Conservation (phyloP, 306 rosid species). For the Cajanus cajan region DNA sequence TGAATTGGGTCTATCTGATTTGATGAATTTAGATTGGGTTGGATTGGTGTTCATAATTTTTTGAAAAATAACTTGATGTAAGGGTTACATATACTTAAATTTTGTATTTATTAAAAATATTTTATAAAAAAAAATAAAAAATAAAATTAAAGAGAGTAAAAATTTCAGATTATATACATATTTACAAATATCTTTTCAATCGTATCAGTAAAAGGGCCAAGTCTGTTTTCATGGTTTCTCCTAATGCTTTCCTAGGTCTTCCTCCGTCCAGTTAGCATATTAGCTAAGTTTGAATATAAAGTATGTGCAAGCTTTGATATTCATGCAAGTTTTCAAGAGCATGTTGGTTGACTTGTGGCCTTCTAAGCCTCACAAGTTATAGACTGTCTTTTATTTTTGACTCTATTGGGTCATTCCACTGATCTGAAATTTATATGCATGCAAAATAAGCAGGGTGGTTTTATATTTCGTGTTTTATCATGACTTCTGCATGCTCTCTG, state of each 20-base stretch:
- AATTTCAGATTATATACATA: too few relatives aligned
- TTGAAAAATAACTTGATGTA: too few relatives aligned
- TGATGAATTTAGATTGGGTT: too few relatives aligned
- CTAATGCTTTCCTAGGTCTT: not conserved
- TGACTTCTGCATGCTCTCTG: constrained; percentile 23
- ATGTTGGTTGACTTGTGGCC: not conserved
- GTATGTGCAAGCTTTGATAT: constrained; percentile 8
- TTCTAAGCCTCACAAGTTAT: constrained; percentile 8
- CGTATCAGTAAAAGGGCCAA: not conserved
- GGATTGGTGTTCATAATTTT: too few relatives aligned
- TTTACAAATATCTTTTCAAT: not conserved
- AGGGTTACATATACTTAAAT: too few relatives aligned
- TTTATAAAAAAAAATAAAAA: too few relatives aligned
- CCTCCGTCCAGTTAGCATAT: not conserved
- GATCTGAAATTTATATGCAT: constrained; percentile 14
- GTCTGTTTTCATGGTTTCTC: not conserved
- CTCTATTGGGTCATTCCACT: not conserved
- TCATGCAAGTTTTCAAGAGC: constrained; percentile 16
- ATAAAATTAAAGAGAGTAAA: too few relatives aligned
- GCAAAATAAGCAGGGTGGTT: not conserved
- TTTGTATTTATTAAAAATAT: too few relatives aligned
- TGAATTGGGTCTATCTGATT: too few relatives aligned
- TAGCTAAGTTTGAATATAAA: not conserved
- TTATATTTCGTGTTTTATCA: not conserved
- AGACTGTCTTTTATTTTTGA: not conserved